Evolutionary conservation across 192 early-diverging fungal genomes (phyloP).

Genomic region (Piromyces sp.): DNA sequence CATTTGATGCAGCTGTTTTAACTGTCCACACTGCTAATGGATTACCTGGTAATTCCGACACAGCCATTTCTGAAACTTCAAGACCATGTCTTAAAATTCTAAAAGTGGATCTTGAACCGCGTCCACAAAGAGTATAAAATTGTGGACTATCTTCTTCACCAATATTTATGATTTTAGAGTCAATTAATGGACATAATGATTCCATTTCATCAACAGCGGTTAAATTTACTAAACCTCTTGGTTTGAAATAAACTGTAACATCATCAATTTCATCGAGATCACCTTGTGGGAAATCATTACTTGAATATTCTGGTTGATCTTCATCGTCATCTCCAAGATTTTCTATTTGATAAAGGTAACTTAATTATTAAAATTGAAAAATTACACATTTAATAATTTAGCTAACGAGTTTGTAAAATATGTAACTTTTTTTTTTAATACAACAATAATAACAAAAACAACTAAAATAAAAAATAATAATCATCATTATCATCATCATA

Average conservation of each 20-base stretch:
- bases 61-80: conserved; percentile 81
- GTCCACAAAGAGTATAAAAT: conserved; percentile 77
- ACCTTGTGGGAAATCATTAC: conserved; percentile 42
- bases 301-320: conserved; percentile 56
- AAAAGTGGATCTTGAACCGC: conserved; percentile 61
- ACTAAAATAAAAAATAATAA: not conserved
- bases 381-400: no score
- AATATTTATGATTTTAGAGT: conserved; percentile 72
- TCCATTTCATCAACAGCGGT: conserved; percentile 83
- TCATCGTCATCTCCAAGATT: conserved; percentile 81
- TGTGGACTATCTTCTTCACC: conserved; percentile 84
- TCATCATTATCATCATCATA: not conserved
- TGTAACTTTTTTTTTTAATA: no score
- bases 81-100: conserved; percentile 80
- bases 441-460: not conserved
- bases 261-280: conserved; percentile 18
- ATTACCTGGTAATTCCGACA: conserved; percentile 78
- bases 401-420: no score
- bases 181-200: conserved; percentile 59
- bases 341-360: conserved; percentile 81
- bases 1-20: conserved; percentile 22
- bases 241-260: conserved; percentile 37
- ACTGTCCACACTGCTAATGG: conserved; percentile 82
- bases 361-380: conserved; percentile 5
- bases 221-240: conserved; percentile 64